Evolutionary conservation across 2,329 filamentous ascomycete genomes (phyloP), one percentile per base, ranked within the genome.

Genomic region (Apiospora saccharicola): DNA sequence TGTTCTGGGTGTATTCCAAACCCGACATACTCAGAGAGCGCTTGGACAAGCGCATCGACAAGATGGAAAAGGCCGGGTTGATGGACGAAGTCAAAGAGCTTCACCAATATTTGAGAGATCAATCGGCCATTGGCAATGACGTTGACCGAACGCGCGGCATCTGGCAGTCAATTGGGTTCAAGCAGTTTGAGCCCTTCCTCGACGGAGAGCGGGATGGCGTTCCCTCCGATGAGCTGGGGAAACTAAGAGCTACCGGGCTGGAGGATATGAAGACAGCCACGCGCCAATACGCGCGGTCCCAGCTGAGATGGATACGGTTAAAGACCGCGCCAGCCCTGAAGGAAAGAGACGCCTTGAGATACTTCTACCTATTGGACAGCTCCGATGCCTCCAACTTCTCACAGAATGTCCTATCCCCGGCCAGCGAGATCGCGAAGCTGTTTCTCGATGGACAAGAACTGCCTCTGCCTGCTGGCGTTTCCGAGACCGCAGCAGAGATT

Each of bases 111-210:
- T 79, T 83, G 4, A 81, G 75, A 24, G 71, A 77, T 2, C 79
- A 79, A 24, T 75, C 80, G 0, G 79, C 83, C 0, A 78, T 83
- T 1, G 92, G 90, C 0, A 81, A 85, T 1, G 75, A 81, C 0
- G 82, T 96, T 1, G 94, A 98, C 78, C 87, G 90, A 75, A 93
- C 90, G 1, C 90, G 91, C 70, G 97, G 96, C 0, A 97, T 99
- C 61, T 99, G 96, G 95, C 93, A 97, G 70, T 96, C 95, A 0
- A 99, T 99, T 74, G 96, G 96, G 0, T 98, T 95, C 83, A 98
- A 97, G 80, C 94, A 99, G 79, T 93, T 98, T 79, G 88, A 93
- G 72, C 87, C 90, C 0, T 98, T 95, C 78, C 83, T 95, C 34
- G 77, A 83, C 1, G 87, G 88, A 1, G 73, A 85, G 19, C 77